phyloP scores from a whole-genome alignment of 2,329 filamentous ascomycete genomes.

The Gremmenia infestans region DNA sequence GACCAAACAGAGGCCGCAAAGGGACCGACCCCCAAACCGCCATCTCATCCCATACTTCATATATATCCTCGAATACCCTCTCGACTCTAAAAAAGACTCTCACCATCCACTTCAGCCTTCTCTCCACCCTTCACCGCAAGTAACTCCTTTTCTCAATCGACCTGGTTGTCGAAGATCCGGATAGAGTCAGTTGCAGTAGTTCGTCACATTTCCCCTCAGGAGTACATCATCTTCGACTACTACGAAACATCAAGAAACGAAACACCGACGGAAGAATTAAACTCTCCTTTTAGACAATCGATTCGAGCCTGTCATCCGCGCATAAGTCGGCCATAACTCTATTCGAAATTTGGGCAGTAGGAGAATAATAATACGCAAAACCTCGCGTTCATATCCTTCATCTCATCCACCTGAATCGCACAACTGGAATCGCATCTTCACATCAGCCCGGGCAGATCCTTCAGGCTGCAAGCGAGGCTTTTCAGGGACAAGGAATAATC shows the following conservation, averaged over 20 bases:
- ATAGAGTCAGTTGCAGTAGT: constrained; percentile 8
- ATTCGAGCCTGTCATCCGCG: constrained; percentile 2
- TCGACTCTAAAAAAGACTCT: neutral
- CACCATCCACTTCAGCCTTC: neutral
- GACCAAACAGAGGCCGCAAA: constrained; percentile 3
- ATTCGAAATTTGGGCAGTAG: no score
- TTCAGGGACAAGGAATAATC: constrained; percentile 3
- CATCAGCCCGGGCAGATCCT: constrained; percentile 14
- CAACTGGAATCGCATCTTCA: neutral
- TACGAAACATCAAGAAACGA: constrained; percentile 25
- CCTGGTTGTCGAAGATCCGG: constrained; percentile 9
- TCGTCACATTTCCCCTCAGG: constrained; percentile 16
- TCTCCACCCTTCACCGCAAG: neutral
- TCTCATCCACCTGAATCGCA: neutral
- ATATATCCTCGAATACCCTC: constrained; percentile 8
- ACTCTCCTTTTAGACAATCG: constrained; percentile 3
- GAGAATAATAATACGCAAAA: no score
- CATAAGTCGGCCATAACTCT: neutral
- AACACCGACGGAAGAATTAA: constrained; percentile 14
- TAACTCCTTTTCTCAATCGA: constrained; percentile 1
- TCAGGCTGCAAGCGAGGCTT: constrained; percentile 18
- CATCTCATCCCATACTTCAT: constrained; percentile 3
- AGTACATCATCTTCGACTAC: constrained; percentile 16
- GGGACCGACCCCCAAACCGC: neutral
- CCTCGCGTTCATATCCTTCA: neutral